A percentile compares a stretch with the other conserved stretches of the same genome.
Conservation (phyloP, 768 basidiomycete genomes). For the Russula earlei region DNA sequence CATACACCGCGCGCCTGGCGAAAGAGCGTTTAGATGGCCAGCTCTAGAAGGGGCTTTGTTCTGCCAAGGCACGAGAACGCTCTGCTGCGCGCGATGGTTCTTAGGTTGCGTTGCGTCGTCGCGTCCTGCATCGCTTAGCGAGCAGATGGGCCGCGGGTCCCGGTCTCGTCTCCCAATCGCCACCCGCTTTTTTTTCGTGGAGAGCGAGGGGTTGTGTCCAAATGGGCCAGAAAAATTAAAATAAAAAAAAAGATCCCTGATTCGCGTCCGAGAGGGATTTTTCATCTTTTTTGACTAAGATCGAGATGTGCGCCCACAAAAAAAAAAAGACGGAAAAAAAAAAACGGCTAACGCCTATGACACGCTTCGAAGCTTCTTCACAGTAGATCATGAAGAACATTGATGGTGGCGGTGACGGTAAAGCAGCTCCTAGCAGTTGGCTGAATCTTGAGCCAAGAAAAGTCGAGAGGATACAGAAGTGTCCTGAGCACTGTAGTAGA, state of each 20-base stretch:
- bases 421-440: constrained; percentile 8
- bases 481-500: neutral
- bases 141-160: constrained; percentile 1
- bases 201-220: neutral
- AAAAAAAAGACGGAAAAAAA: neutral
- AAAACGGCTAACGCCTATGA: neutral
- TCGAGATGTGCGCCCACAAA: constrained; percentile 7
- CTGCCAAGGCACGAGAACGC: neutral
- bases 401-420: neutral
- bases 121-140: neutral
- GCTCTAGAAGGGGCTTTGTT: neutral
- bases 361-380: neutral
- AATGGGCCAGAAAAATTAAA: neutral
- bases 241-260: neutral
- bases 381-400: neutral
- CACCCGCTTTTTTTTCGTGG: neutral
- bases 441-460: neutral
- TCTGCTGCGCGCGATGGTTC: neutral
- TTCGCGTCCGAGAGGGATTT: neutral
- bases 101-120: neutral
- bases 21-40: constrained; percentile 35
- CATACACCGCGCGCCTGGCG: constrained; percentile 51
- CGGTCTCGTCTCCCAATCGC: neutral
- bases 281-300: neutral
- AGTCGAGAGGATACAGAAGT: constrained; percentile 6